phyloP scores from a whole-genome alignment of 331 rosid species.

The Spiraea crenata region DNA sequence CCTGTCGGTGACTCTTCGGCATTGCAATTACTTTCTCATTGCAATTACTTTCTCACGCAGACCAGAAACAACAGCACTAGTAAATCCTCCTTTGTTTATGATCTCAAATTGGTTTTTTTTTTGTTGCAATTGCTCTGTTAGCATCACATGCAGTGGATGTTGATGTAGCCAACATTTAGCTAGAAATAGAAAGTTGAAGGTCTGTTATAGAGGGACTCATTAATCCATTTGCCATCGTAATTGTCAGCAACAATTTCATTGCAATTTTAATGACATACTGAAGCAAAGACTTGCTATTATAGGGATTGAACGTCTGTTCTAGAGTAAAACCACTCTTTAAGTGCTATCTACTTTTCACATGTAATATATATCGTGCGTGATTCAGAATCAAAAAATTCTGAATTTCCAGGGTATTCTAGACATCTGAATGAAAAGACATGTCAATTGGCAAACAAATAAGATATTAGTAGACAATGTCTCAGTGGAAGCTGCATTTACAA shows the following conservation, averaged over 20 bases:
- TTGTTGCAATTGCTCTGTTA: neutral
- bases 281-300: no score
- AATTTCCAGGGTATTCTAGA: neutral
- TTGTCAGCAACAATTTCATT: no score
- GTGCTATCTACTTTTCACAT: no score
- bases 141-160: no score
- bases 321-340: no score
- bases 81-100: neutral
- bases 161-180: no score
- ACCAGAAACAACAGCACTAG: no score
- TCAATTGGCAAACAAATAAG: neutral
- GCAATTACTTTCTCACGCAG: neutral
- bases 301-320: no score
- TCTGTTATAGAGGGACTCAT: no score
- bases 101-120: no score
- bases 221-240: no score
- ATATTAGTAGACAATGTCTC: neutral
- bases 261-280: no score
- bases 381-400: neutral
- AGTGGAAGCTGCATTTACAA: conserved; percentile 26
- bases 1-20: neutral
- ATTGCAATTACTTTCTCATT: neutral
- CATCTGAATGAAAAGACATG: neutral
- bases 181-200: neutral
- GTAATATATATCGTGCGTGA: neutral